These are phyloP conservation scores for Phytophthora citrophthora DNA, from an alignment of 352 stramenopile species.

Conservation along the genomic window DNA sequence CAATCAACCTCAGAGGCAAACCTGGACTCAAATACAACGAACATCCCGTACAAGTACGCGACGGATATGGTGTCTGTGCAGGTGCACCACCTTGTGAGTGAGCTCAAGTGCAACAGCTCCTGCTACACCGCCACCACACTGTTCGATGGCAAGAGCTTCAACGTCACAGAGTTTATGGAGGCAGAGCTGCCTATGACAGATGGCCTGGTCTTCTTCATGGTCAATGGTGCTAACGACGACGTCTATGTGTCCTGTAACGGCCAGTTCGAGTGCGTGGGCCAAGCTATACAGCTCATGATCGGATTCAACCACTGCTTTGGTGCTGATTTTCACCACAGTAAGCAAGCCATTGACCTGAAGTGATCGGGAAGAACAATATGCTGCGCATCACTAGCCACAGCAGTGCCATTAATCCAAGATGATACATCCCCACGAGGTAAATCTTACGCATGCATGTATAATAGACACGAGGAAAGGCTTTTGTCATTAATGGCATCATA, in stretches of 20 bases:
- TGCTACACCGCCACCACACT: constrained; percentile 44
- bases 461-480: too few relatives aligned
- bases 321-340: too few relatives aligned
- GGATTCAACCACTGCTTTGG: too few relatives aligned
- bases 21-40: constrained; percentile 12
- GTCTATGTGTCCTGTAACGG: constrained; percentile 85
- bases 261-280: constrained; percentile 62
- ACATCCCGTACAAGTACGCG: constrained; percentile 62
- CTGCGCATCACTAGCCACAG: too few relatives aligned
- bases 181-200: constrained; percentile 21
- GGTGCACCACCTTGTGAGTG: constrained; percentile 49
- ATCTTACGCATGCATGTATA: too few relatives aligned
- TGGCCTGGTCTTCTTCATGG: constrained; percentile 83
- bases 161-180: constrained; percentile 69
- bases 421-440: too few relatives aligned
- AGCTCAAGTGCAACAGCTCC: constrained; percentile 41
- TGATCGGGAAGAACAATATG: too few relatives aligned
- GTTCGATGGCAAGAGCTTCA: constrained; percentile 39
- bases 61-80: constrained; percentile 55
- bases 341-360: too few relatives aligned
- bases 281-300: too few relatives aligned
- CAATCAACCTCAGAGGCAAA: background rate
- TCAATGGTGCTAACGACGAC: constrained; percentile 83
- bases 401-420: too few relatives aligned
- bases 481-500: too few relatives aligned